Evolutionary conservation across 2,329 filamentous ascomycete genomes (phyloP).

Genomic region (Sporothrix euskadiensis): DNA sequence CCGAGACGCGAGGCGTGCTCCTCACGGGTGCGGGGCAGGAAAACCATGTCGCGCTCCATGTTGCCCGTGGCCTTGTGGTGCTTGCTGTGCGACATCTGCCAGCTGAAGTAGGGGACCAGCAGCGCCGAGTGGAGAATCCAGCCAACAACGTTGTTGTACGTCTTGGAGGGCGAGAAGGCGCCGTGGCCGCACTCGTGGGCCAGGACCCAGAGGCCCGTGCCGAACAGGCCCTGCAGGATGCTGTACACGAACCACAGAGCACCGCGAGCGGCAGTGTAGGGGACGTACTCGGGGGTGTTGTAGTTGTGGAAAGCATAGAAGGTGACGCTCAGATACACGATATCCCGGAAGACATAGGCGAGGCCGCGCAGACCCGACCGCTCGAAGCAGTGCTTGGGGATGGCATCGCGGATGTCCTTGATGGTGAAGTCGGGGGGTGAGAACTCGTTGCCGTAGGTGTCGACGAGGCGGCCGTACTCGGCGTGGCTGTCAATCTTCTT

Average conservation of each 20-base stretch:
- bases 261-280: constrained; percentile 66
- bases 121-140: constrained; percentile 88
- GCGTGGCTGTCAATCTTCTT: constrained; percentile 43
- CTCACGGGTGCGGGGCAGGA: constrained; percentile 88
- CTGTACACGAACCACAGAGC: constrained; percentile 67
- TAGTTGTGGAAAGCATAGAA: constrained; percentile 90
- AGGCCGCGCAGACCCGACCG: constrained; percentile 75
- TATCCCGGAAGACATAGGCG: constrained; percentile 80
- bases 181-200: constrained; percentile 98
- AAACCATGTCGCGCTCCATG: constrained; percentile 98
- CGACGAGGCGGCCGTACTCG: constrained; percentile 68
- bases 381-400: constrained; percentile 95
- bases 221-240: constrained; percentile 86
- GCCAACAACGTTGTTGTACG: constrained; percentile 86
- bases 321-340: constrained; percentile 68
- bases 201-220: constrained; percentile 91
- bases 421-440: constrained; percentile 93
- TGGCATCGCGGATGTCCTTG: constrained; percentile 95
- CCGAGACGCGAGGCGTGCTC: constrained; percentile 75
- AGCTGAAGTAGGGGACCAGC: constrained; percentile 93
- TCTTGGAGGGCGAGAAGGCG: constrained; percentile 90
- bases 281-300: constrained; percentile 80
- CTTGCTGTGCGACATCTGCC: constrained; percentile 99
- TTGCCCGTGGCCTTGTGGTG: constrained; percentile 99
- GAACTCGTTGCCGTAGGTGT: constrained; percentile 95